phyloP scores from a whole-genome alignment of 306 rosid genomes.

The Carpinus fangiana region DNA sequence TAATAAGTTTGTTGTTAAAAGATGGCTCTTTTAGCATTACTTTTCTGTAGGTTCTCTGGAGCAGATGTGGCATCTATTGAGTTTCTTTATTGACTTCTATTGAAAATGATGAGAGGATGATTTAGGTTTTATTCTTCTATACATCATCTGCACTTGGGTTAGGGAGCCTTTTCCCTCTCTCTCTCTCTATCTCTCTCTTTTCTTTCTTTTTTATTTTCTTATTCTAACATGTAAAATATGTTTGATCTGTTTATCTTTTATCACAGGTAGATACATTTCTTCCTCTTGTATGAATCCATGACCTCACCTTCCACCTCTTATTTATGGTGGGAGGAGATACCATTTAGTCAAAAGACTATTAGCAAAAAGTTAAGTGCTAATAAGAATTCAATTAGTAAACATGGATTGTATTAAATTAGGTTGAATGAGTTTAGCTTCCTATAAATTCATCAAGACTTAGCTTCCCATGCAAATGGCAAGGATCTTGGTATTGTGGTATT shows the following conservation, averaged over 20 bases:
- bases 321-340: background rate
- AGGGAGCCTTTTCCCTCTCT: background rate
- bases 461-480: background rate
- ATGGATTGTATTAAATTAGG: background rate
- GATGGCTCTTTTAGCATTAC: background rate
- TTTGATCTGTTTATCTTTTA: background rate
- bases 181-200: background rate
- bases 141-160: background rate
- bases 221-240: background rate
- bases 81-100: background rate
- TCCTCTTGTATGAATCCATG: background rate
- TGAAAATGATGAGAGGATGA: background rate
- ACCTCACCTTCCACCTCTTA: background rate
- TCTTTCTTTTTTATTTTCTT: background rate
- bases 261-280: background rate
- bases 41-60: background rate
- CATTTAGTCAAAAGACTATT: background rate
- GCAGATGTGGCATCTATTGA: background rate
- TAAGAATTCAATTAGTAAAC: background rate
- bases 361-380: background rate
- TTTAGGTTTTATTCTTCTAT: background rate
- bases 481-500: no score
- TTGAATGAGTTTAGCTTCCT: background rate
- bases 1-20: conserved; percentile 1
- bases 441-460: background rate